These are phyloP conservation scores for Psilocybe subaeruginosa DNA, from an alignment of 768 basidiomycete genomes.

Conservation along the genomic window DNA sequence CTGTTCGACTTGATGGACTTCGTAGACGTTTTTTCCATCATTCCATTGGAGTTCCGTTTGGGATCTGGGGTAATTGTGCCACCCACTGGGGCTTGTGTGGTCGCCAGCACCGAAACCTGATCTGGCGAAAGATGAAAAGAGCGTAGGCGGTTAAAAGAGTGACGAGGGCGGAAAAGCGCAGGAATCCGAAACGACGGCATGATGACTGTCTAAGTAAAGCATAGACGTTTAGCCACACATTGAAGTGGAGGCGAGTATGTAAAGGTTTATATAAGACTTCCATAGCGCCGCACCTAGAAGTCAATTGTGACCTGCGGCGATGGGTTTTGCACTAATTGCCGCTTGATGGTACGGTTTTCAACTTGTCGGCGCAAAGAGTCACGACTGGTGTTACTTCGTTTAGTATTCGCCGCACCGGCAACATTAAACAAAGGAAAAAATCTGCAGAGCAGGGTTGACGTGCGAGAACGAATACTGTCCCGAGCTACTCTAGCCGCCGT, in stretches of 20 bases:
- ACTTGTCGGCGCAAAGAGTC: background rate
- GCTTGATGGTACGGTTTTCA: background rate
- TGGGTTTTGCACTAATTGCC: constrained; percentile 19
- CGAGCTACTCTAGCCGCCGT: background rate
- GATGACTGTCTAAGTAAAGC: constrained; percentile 14
- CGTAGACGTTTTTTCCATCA: background rate
- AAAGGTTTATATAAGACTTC: constrained; percentile 19
- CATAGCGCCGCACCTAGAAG: constrained; percentile 11
- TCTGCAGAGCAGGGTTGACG: background rate
- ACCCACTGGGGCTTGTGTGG: constrained; percentile 25
- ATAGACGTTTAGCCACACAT: constrained; percentile 6
- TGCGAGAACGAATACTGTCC: background rate
- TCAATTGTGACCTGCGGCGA: constrained; percentile 16
- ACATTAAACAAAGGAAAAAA: background rate
- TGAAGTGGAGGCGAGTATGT: background rate
- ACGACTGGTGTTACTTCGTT: background rate
- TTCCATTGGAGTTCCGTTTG: constrained; percentile 6
- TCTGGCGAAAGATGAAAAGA: constrained; percentile 44
- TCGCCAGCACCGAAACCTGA: constrained; percentile 19
- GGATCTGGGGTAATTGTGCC: constrained; percentile 23
- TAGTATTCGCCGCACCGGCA: background rate
- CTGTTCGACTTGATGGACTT: constrained; percentile 1
- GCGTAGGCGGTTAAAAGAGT: constrained; percentile 42
- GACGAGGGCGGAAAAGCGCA: constrained; percentile 32
- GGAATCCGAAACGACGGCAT: constrained; percentile 33